phyloP scores from a whole-genome alignment of 306 rosid genomes.

The Amphicarpaea edgeworthii region DNA sequence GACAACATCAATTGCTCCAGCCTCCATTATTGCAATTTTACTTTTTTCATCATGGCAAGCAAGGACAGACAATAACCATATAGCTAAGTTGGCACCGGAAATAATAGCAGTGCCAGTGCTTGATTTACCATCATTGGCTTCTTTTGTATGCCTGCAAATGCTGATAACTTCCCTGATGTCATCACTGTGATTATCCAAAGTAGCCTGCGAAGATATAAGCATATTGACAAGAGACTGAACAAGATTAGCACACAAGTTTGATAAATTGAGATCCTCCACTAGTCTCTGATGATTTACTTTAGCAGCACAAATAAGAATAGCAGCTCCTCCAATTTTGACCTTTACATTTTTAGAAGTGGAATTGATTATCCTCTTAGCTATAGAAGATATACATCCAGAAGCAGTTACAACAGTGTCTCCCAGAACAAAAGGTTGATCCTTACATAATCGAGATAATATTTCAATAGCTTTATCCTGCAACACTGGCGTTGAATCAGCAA shows the following conservation, averaged over 20 bases:
- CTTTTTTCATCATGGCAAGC: slow-evolving; percentile 88
- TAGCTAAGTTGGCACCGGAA: slow-evolving; percentile 72
- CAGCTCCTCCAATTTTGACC: slow-evolving; percentile 88
- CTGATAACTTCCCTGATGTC: slow-evolving; percentile 67
- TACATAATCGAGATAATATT: slow-evolving; percentile 86
- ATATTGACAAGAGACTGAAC: slow-evolving; percentile 83
- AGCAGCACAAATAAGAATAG: slow-evolving; percentile 91
- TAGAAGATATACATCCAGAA: slow-evolving; percentile 75
- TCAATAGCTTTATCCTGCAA: slow-evolving; percentile 95
- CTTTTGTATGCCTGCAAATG: slow-evolving; percentile 68
- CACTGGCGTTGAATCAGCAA: slow-evolving; percentile 72
- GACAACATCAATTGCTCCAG: slow-evolving; percentile 89
- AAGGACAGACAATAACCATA: slow-evolving; percentile 87
- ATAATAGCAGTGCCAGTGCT: slow-evolving; percentile 63
- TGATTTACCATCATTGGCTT: slow-evolving; percentile 53
- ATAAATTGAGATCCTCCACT: slow-evolving; percentile 79
- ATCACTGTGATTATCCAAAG: slow-evolving; percentile 52
- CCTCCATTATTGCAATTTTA: slow-evolving; percentile 82
- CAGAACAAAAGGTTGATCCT: slow-evolving; percentile 79
- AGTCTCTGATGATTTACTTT: slow-evolving; percentile 83
- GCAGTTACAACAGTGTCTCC: slow-evolving; percentile 75
- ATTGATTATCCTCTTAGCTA: slow-evolving; percentile 79
- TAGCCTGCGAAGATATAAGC: slow-evolving; percentile 61
- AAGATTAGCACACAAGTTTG: slow-evolving; percentile 69
- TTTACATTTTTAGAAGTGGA: slow-evolving; percentile 68